Evolutionary conservation across 1,284 basidiomycete species (phyloP), one percentile per base, ranked within the genome.

Genomic region (Pseudozyma sp.): DNA sequence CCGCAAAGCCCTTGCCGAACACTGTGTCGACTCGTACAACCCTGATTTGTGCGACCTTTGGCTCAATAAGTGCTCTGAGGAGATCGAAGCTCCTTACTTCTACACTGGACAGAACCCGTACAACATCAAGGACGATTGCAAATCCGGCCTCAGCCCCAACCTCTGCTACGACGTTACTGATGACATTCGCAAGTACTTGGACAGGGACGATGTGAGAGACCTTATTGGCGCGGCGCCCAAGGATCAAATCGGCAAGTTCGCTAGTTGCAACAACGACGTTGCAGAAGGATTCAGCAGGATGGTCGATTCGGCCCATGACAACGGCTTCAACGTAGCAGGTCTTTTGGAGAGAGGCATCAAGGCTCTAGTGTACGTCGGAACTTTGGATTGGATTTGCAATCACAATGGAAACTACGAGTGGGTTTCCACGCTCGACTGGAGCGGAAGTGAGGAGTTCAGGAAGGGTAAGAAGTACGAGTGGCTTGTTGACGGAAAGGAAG

Each of bases 271-370:
- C 47, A 34, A 55, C 1, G 63, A 80, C n/a, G 74, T 80, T 3
- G 50, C 21, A 16, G 5, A 2, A 1, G 68, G 70, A 1, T 82
- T 82, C 53, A 18, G 12, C 10, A 34, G 39, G 11, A 59, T 52
- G 51, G 21, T 67, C 14, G 80, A 82, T 36, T 39, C 35, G 18
- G 31, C 58, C 0, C 66, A 77, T 16, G 73, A 79, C 31, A 82
- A 76, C 42, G 66, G 60, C 0, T 62, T 48, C 83, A 90, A 93
- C 79, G 87, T 93, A 59, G 88, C 89, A 1, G 90, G 87, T 2
- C 88, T 95, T 38, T 89, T 94, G 19, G 92, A 94, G 80, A 89
- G 92, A 35, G 91, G 90, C 6, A 85, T 94, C 43, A 87, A 89
- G 19, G 86, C 93, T 31, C 87, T 94, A 53, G 90, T 93, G 66